These are phyloP conservation scores for Parietaria judaica DNA, from an alignment of 306 rosid genomes.

Conservation along the genomic window DNA sequence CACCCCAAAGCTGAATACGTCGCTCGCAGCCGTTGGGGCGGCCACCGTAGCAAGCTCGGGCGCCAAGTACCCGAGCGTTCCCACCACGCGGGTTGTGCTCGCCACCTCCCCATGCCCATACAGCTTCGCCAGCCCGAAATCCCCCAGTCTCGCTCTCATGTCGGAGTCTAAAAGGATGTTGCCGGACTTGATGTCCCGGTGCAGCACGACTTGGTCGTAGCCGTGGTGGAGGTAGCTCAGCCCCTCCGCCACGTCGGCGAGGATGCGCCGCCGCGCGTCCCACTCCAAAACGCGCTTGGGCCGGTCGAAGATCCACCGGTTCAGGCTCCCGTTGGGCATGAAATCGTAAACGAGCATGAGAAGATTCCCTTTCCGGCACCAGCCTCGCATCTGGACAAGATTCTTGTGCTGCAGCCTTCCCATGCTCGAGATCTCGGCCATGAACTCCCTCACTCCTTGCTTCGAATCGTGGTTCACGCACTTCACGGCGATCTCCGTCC, in stretches of 20 bases:
- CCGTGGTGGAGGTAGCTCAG: conserved; percentile 79
- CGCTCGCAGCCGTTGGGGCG: conserved; percentile 68
- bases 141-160: conserved; percentile 77
- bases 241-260: conserved; percentile 82
- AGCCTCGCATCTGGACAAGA: conserved; percentile 79
- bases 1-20: conserved; percentile 75
- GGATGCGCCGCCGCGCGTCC: conserved; percentile 50
- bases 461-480: conserved; percentile 87
- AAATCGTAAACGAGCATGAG: conserved; percentile 80
- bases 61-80: conserved; percentile 82
- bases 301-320: conserved; percentile 58
- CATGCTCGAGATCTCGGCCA: conserved; percentile 94
- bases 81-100: conserved; percentile 76
- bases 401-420: conserved; percentile 90
- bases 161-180: conserved; percentile 65
- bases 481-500: conserved; percentile 66
- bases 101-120: conserved; percentile 83
- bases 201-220: conserved; percentile 85
- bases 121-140: conserved; percentile 83
- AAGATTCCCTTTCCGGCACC: conserved; percentile 70
- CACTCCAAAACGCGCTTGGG: conserved; percentile 43
- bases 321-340: conserved; percentile 87
- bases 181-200: conserved; percentile 76
- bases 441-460: conserved; percentile 82
- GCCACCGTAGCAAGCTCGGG: conserved; percentile 66